Percentiles rank a stretch among this genome's conserved stretches.
Evolutionary conservation across 768 basidiomycete genomes (phyloP).

Genomic region (Cyclocybe aegerita): DNA sequence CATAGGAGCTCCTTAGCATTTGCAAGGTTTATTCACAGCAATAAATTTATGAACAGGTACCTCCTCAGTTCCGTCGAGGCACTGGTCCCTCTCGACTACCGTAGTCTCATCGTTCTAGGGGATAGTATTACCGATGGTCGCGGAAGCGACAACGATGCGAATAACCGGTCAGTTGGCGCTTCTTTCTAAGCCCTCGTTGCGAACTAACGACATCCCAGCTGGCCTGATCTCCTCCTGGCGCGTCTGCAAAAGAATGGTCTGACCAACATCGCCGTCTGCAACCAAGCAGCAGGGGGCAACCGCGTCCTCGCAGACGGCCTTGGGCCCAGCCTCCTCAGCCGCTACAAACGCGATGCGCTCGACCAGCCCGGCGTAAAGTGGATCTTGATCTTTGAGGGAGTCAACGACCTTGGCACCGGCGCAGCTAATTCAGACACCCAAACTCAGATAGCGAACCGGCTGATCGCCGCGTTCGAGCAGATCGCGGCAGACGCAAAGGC

Average conservation of each 20-base stretch:
- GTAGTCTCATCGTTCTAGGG: constrained; percentile 43
- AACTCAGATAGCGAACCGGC: constrained; percentile 32
- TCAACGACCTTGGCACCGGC: constrained; percentile 52
- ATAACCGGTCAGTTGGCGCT: constrained; percentile 36
- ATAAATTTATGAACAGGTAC: constrained; percentile 31
- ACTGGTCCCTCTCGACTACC: constrained; percentile 28
- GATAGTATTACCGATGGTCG: constrained; percentile 57
- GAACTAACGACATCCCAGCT: constrained; percentile 22
- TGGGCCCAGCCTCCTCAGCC: constrained; percentile 45
- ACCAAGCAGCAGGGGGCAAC: constrained; percentile 55
- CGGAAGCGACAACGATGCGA: constrained; percentile 40
- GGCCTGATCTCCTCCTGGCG: constrained; percentile 48
- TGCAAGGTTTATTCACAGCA: background rate
- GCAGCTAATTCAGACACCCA: constrained; percentile 32
- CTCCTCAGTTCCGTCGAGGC: constrained; percentile 44
- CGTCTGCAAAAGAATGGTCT: constrained; percentile 34
- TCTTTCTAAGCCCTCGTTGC: background rate
- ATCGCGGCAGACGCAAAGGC: constrained; percentile 42
- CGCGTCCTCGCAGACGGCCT: constrained; percentile 49
- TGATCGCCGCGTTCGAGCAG: constrained; percentile 47
- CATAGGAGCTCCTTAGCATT: background rate
- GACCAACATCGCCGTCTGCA: constrained; percentile 40
- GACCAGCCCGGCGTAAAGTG: constrained; percentile 44
- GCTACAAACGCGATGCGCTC: constrained; percentile 52
- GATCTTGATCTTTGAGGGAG: constrained; percentile 53